phyloP scores from a whole-genome alignment of 257 asterid genomes.

The Jaltomata sinuosa region DNA sequence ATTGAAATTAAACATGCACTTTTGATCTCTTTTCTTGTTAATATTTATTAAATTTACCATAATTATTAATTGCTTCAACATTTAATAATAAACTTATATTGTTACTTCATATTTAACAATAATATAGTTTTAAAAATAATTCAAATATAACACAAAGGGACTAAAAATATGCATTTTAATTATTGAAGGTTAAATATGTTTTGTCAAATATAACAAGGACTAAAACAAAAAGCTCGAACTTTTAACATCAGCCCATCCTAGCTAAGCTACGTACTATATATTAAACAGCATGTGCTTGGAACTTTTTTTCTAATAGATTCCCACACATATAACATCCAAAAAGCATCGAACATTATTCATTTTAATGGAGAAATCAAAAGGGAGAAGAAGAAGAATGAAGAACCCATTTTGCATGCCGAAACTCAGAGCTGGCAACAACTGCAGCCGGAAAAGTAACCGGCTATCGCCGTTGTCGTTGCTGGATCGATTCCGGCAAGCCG shows the following conservation, averaged over 20 bases:
- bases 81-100: neutral
- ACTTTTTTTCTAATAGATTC: neutral
- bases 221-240: neutral
- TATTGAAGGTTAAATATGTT: neutral
- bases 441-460: slow-evolving; percentile 13
- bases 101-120: neutral
- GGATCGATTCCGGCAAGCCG: slow-evolving; percentile 37
- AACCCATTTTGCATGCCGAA: slow-evolving; percentile 29
- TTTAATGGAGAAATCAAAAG: slow-evolving; percentile 4
- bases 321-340: neutral
- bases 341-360: neutral
- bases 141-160: neutral
- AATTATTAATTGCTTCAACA: neutral
- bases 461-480: slow-evolving; percentile 20
- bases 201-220: neutral
- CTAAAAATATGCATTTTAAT: neutral
- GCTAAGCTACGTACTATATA: neutral
- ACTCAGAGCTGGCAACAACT: slow-evolving; percentile 4
- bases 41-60: neutral
- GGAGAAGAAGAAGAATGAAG: slow-evolving; percentile 1
- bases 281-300: neutral
- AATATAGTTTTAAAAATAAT: neutral
- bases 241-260: neutral
- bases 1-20: neutral
- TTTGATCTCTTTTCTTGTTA: neutral